Conservation (phyloP, 2,329 filamentous ascomycete species). For the Penicillium sp. region DNA sequence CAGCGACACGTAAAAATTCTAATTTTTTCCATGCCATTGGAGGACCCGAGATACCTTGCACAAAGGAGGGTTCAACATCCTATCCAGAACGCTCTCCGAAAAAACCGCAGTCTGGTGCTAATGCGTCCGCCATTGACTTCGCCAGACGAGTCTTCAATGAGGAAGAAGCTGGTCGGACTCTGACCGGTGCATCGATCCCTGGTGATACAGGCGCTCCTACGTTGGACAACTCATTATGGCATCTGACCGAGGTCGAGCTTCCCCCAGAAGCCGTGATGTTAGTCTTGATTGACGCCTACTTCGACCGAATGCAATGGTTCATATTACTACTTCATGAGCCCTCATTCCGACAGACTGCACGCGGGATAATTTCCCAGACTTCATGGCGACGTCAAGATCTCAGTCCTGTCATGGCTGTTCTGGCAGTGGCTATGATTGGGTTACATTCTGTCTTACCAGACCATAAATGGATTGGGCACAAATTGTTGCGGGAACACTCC, state of each 20-base stretch:
- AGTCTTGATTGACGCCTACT: slow-evolving; percentile 20
- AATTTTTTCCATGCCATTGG: background rate
- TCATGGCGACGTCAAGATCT: slow-evolving; percentile 19
- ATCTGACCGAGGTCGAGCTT: slow-evolving; percentile 14
- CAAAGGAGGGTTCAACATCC: background rate
- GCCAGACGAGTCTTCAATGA: slow-evolving; percentile 21
- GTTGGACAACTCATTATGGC: slow-evolving; percentile 14
- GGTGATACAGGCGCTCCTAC: slow-evolving; percentile 12
- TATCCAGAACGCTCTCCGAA: slow-evolving; percentile 1
- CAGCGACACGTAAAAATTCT: background rate
- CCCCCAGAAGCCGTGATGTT: slow-evolving; percentile 16
- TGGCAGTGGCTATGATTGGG: slow-evolving; percentile 18
- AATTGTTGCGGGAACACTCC: slow-evolving; percentile 1
- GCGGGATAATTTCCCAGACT: slow-evolving; percentile 7
- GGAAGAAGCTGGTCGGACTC: slow-evolving; percentile 15
- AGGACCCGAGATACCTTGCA: background rate
- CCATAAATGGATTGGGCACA: slow-evolving; percentile 14
- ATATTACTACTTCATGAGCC: slow-evolving; percentile 19
- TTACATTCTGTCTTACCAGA: slow-evolving; percentile 19
- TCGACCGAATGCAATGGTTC: slow-evolving; percentile 23
- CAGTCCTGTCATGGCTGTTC: slow-evolving; percentile 10
- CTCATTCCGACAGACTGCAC: slow-evolving; percentile 11
- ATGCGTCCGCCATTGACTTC: slow-evolving; percentile 22
- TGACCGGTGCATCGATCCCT: slow-evolving; percentile 15
- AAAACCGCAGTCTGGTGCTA: slow-evolving; percentile 17